phyloP scores from a whole-genome alignment of 2,329 filamentous ascomycete species.

The Penicillium concentricum region DNA sequence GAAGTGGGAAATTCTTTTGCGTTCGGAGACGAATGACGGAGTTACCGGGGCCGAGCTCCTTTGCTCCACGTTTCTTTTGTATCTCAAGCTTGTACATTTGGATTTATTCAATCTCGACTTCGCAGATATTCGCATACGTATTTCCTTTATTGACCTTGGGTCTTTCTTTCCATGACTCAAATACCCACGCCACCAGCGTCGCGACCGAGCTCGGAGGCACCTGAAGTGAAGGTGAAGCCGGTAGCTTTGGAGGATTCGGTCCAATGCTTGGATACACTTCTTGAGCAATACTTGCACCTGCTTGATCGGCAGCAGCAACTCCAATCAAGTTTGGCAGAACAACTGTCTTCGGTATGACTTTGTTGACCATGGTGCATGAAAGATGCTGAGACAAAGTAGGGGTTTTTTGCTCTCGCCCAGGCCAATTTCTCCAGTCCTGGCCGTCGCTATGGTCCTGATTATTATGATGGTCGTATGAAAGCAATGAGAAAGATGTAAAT shows the following conservation, averaged over 20 bases:
- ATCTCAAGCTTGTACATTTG: slow-evolving; percentile 1
- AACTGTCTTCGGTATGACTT: slow-evolving; percentile 40
- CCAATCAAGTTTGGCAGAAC: slow-evolving; percentile 37
- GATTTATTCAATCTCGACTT: not conserved
- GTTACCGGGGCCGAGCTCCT: slow-evolving; percentile 36
- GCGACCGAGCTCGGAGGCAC: slow-evolving; percentile 29
- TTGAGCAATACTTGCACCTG: slow-evolving; percentile 45
- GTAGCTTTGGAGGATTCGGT: slow-evolving; percentile 27
- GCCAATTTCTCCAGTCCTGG: slow-evolving; percentile 50
- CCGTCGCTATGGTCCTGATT: slow-evolving; percentile 49
- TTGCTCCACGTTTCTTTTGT: slow-evolving; percentile 12
- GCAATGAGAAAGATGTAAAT: slow-evolving; percentile 42
- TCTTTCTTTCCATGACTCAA: slow-evolving; percentile 27
- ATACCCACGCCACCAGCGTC: slow-evolving; percentile 38
- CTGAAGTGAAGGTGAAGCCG: slow-evolving; percentile 20
- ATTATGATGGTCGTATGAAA: slow-evolving; percentile 54
- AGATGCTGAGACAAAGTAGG: slow-evolving; percentile 35
- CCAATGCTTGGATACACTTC: slow-evolving; percentile 39
- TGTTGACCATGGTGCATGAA: not conserved
- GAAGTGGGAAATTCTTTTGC: slow-evolving; percentile 39
- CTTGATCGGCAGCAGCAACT: slow-evolving; percentile 45
- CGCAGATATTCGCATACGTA: not conserved
- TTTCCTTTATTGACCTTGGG: not conserved
- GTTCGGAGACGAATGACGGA: slow-evolving; percentile 38
- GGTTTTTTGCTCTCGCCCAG: slow-evolving; percentile 49